phyloP scores from a whole-genome alignment of 495 filamentous ascomycete genomes.

The Neurospora tetraspora region DNA sequence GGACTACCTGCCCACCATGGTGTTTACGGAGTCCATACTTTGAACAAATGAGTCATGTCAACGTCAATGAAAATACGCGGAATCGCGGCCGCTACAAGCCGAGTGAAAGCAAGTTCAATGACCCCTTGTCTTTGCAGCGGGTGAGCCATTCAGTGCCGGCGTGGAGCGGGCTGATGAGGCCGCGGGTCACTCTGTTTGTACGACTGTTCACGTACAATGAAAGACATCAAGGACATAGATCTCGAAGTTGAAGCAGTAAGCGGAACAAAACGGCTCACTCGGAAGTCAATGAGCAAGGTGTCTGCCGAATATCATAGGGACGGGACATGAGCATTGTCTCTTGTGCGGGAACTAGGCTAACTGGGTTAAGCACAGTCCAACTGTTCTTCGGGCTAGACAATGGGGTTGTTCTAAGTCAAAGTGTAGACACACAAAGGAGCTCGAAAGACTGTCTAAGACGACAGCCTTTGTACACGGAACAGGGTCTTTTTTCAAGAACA shows the following conservation, averaged over 20 bases:
- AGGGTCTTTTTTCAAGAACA: neutral
- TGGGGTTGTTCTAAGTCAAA: neutral
- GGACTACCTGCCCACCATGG: neutral
- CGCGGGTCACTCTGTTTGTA: neutral
- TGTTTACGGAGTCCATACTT: neutral
- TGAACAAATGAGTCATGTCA: neutral
- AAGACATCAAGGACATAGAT: neutral
- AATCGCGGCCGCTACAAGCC: neutral
- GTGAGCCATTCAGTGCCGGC: neutral
- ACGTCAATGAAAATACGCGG: neutral
- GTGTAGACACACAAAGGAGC: neutral
- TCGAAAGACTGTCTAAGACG: neutral
- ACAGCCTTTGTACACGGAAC: neutral
- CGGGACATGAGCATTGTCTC: neutral
- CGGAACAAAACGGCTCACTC: neutral
- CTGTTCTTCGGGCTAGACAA: neutral
- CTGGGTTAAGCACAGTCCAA: neutral
- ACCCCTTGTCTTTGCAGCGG: neutral
- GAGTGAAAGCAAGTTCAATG: neutral
- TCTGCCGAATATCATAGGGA: neutral
- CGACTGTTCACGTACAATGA: neutral
- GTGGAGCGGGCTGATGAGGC: neutral
- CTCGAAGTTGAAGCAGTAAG: neutral
- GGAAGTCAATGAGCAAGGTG: neutral
- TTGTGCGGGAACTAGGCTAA: neutral